These are phyloP conservation scores for Vinca minor DNA, from an alignment of 257 asterid species.

Conservation along the genomic window DNA sequence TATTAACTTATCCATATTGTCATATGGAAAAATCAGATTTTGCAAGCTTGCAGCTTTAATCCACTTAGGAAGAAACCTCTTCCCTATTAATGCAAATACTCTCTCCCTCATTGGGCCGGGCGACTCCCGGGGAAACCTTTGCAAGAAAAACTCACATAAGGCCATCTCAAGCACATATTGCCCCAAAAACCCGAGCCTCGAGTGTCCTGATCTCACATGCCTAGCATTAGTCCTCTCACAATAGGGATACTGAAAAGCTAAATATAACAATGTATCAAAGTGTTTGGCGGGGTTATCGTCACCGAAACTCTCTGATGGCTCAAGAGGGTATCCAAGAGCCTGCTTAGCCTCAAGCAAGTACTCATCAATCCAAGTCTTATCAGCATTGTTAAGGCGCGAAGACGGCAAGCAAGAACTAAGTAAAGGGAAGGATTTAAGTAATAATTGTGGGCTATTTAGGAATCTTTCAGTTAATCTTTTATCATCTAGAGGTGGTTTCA, in stretches of 20 bases:
- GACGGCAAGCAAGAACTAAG: constrained; percentile 91
- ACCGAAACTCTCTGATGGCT: constrained; percentile 61
- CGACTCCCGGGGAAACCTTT: constrained; percentile 86
- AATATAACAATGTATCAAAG: constrained; percentile 70
- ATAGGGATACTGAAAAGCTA: constrained; percentile 88
- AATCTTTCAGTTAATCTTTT: constrained; percentile 64
- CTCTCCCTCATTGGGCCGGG: constrained; percentile 99
- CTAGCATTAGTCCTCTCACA: constrained; percentile 86
- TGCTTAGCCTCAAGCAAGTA: constrained; percentile 81
- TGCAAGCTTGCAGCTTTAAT: constrained; percentile 81
- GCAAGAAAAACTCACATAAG: constrained; percentile 86
- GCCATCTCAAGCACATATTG: constrained; percentile 79
- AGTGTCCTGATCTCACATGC: constrained; percentile 80
- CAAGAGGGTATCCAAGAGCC: constrained; percentile 85
- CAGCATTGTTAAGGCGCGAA: constrained; percentile 65
- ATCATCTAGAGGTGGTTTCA: constrained; percentile 86
- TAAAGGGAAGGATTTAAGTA: constrained; percentile 72
- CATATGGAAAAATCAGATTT: constrained; percentile 83
- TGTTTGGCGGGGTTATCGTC: constrained; percentile 94
- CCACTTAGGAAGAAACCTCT: constrained; percentile 82
- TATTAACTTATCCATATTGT: constrained; percentile 67
- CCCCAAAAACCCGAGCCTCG: constrained; percentile 74
- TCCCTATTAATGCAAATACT: constrained; percentile 82
- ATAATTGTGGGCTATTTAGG: constrained; percentile 86
- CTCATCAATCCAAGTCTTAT: constrained; percentile 85